Conservation (phyloP, 345 rosid genomes). For the Heritiera littoralis region DNA sequence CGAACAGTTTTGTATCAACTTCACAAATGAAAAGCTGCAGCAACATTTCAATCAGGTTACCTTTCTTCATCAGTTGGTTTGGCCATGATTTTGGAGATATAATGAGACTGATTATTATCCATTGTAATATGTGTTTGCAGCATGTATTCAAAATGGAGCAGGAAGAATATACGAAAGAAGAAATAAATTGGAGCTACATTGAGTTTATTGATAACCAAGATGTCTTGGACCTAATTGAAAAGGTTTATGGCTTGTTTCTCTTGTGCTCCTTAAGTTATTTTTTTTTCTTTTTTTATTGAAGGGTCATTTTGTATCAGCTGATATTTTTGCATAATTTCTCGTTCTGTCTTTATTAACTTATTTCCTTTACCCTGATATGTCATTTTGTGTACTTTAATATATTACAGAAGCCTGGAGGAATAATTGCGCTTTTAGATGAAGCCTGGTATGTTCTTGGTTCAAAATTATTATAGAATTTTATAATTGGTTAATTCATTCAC, state of each 20-base stretch:
- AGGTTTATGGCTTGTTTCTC: slow-evolving; percentile 37
- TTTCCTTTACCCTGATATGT: background rate
- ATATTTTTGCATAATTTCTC: background rate
- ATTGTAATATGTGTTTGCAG: slow-evolving; percentile 38
- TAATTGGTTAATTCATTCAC: background rate
- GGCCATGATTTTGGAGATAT: slow-evolving; percentile 6
- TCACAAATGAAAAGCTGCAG: slow-evolving; percentile 79
- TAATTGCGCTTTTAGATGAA: slow-evolving; percentile 74
- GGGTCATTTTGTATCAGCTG: background rate
- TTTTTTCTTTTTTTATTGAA: background rate
- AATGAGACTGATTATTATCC: slow-evolving; percentile 8
- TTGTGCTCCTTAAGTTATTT: background rate
- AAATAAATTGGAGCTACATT: slow-evolving; percentile 76
- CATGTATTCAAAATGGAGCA: slow-evolving; percentile 85
- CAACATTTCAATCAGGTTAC: slow-evolving; percentile 79
- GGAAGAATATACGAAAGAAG: slow-evolving; percentile 70
- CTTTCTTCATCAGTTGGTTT: background rate
- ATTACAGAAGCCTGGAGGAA: slow-evolving; percentile 83
- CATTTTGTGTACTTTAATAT: background rate
- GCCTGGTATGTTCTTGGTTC: slow-evolving; percentile 54
- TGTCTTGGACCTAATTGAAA: slow-evolving; percentile 73
- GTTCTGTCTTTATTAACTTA: background rate
- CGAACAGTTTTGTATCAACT: slow-evolving; percentile 80
- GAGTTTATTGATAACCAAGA: slow-evolving; percentile 81
- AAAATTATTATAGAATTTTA: slow-evolving; percentile 12